phyloP scores from a whole-genome alignment of 1,284 basidiomycete species.

The Pyrrhoderma lamaoense region DNA sequence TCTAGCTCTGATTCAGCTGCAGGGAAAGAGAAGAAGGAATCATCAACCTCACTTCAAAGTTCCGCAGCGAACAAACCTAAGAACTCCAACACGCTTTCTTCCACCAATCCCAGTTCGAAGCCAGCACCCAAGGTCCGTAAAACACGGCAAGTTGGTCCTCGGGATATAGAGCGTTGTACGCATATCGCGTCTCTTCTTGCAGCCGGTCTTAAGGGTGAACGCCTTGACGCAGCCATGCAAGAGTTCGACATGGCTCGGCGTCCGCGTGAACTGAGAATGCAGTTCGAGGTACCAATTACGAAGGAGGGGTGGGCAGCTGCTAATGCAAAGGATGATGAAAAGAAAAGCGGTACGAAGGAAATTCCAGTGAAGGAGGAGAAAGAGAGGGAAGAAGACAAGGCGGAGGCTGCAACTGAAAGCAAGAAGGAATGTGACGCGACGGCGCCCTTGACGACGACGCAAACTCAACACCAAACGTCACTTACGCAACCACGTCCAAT shows the following conservation, averaged over 20 bases:
- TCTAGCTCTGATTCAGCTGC: background rate
- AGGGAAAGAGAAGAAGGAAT: conserved; percentile 4
- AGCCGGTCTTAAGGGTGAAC: conserved; percentile 63
- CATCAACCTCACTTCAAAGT: background rate
- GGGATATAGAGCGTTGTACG: conserved; percentile 61
- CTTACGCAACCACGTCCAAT: background rate
- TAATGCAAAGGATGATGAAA: background rate
- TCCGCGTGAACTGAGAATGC: conserved; percentile 49
- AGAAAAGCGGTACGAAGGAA: conserved; percentile 4
- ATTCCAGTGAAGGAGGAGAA: background rate
- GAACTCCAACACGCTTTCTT: background rate
- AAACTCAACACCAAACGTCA: background rate
- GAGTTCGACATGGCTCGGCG: conserved; percentile 66
- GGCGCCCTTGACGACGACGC: background rate
- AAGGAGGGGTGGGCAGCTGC: conserved; percentile 26
- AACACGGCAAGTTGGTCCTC: conserved; percentile 59
- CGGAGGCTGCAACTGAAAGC: background rate
- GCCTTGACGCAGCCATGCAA: conserved; percentile 61
- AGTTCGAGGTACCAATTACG: conserved; percentile 67
- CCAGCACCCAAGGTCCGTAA: conserved; percentile 36
- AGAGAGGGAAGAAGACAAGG: background rate
- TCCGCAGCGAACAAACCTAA: background rate
- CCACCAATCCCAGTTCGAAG: conserved; percentile 1
- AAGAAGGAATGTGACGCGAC: background rate
- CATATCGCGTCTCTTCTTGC: conserved; percentile 75